phyloP scores from a whole-genome alignment of 345 rosid genomes.

The Gossypium thurberi region DNA sequence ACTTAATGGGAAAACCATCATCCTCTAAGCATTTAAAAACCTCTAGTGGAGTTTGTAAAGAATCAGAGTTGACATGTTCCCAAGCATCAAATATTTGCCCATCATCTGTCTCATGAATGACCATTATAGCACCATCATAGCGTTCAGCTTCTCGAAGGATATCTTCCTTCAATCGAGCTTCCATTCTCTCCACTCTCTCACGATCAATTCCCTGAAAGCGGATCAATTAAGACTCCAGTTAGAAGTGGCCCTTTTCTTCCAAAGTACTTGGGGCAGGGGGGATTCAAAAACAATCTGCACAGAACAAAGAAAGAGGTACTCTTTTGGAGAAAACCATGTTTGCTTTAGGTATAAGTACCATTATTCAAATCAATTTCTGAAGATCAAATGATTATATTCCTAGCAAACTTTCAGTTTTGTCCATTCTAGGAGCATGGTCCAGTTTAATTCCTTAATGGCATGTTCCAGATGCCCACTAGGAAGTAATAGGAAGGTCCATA shows the following conservation, averaged over 20 bases:
- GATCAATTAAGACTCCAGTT: slow-evolving; percentile 18
- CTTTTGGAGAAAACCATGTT: neutral
- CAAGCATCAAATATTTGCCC: slow-evolving; percentile 84
- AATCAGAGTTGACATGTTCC: slow-evolving; percentile 72
- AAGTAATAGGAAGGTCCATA: neutral
- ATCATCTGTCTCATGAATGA: slow-evolving; percentile 86
- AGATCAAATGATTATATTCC: neutral
- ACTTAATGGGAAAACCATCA: slow-evolving; percentile 76
- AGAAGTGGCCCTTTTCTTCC: neutral
- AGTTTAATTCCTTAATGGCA: slow-evolving; percentile 3
- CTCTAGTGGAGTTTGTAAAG: slow-evolving; percentile 90
- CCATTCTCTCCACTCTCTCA: slow-evolving; percentile 94
- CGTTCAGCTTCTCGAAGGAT: slow-evolving; percentile 81
- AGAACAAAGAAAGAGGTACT: neutral
- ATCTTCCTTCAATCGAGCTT: slow-evolving; percentile 93
- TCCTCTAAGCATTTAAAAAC: slow-evolving; percentile 82
- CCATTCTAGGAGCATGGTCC: slow-evolving; percentile 2
- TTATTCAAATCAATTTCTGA: neutral
- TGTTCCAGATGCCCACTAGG: neutral
- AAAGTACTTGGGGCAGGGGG: neutral
- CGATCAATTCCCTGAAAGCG: slow-evolving; percentile 83
- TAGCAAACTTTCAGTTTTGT: neutral
- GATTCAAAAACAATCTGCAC: neutral
- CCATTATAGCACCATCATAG: slow-evolving; percentile 90
- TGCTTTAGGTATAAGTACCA: neutral